Percentiles rank a stretch among this genome's conserved stretches.
phyloP scores from a whole-genome alignment of 352 stramenopile genomes.

The Phytophthora vignae region DNA sequence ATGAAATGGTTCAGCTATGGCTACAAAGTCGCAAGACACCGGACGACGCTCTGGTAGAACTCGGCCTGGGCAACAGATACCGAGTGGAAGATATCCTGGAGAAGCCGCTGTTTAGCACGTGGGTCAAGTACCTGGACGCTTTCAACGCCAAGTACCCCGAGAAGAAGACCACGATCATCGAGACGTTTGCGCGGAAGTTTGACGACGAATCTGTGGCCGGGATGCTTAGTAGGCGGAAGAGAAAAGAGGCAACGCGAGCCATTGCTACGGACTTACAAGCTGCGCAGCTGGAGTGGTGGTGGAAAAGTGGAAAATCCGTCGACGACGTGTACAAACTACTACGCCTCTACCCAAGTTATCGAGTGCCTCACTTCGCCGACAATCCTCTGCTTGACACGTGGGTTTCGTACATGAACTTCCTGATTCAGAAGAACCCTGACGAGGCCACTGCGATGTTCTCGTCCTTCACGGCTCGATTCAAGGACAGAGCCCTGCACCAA shows the following conservation, averaged over 20 bases:
- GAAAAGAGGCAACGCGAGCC: neutral
- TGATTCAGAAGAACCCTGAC: neutral
- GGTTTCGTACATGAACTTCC: neutral
- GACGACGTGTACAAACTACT: neutral
- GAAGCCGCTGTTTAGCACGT: neutral
- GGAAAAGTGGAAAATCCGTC: neutral
- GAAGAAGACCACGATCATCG: neutral
- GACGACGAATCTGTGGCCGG: neutral
- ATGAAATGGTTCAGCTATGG: slow-evolving; percentile 1
- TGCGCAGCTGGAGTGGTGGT: neutral
- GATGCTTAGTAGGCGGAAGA: neutral
- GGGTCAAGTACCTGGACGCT: slow-evolving; percentile 1
- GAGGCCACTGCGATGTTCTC: neutral
- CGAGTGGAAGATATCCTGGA: neutral
- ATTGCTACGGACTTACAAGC: neutral
- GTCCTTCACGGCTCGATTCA: neutral
- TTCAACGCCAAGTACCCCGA: neutral
- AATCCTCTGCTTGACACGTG: neutral
- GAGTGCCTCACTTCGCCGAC: neutral
- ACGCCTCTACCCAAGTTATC: neutral
- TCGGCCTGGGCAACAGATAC: neutral
- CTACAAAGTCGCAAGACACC: neutral
- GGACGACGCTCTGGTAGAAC: neutral
- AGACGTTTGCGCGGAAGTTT: neutral
- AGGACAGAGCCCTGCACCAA: neutral